Conservation (phyloP, 2,329 filamentous ascomycete species). For the Trichophaea hybrida region DNA sequence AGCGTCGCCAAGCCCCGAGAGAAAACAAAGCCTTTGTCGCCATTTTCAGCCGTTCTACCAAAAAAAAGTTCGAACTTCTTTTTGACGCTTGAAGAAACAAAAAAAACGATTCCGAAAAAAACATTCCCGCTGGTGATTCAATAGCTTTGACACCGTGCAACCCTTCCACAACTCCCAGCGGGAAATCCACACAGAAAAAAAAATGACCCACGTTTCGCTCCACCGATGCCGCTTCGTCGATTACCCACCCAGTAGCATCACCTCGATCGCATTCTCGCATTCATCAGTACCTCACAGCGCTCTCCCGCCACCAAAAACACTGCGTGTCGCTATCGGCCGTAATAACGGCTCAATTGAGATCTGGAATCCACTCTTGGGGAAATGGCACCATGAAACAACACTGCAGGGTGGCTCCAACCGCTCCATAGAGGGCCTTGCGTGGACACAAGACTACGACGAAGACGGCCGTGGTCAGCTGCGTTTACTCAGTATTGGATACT, state of each 20-base stretch:
- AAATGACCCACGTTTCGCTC: constrained; percentile 33
- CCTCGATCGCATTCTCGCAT: constrained; percentile 86
- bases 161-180: background rate
- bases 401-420: constrained; percentile 71
- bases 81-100: background rate
- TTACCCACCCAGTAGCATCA: constrained; percentile 82
- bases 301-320: constrained; percentile 39
- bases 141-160: background rate
- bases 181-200: background rate
- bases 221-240: constrained; percentile 94
- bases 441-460: constrained; percentile 75
- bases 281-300: constrained; percentile 38
- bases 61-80: background rate
- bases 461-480: constrained; percentile 52
- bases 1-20: background rate
- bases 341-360: constrained; percentile 95
- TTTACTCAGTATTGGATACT: constrained; percentile 93
- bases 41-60: background rate
- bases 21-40: background rate
- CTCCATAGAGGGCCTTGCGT: constrained; percentile 78
- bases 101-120: background rate
- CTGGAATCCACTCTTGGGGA: constrained; percentile 73
- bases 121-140: background rate
- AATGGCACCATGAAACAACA: constrained; percentile 81
- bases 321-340: constrained; percentile 75